Evolutionary conservation across 352 stramenopile species (phyloP).

Genomic region (Pythium plurisporium): DNA sequence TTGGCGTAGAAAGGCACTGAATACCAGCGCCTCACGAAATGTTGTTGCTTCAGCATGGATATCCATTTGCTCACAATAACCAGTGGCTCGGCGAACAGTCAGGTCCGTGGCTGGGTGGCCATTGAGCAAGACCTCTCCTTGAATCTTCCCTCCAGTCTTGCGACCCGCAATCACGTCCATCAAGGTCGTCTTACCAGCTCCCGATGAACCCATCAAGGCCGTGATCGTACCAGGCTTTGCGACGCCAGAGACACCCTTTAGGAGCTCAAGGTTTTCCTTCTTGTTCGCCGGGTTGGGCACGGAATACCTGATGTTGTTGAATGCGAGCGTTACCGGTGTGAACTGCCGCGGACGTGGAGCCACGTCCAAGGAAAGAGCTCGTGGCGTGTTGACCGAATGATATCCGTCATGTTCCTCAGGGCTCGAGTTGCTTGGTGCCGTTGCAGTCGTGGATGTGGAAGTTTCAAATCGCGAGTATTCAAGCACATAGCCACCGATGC

Average conservation of each 20-base stretch:
- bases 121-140: constrained; percentile 86
- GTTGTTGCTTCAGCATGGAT: constrained; percentile 14
- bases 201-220: constrained; percentile 63
- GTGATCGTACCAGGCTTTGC: constrained; percentile 48
- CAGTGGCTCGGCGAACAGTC: constrained; percentile 32
- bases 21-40: constrained; percentile 11
- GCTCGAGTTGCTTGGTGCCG: too few species aligned
- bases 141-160: constrained; percentile 86
- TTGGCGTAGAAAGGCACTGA: constrained; percentile 11
- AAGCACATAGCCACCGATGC: constrained; percentile 20
- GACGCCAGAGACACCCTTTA: constrained; percentile 48
- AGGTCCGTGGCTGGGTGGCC: constrained; percentile 66
- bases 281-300: constrained; percentile 21
- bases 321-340: background rate
- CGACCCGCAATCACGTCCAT: constrained; percentile 93
- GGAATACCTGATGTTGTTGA: constrained; percentile 23
- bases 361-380: too few species aligned
- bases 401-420: too few species aligned
- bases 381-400: too few species aligned
- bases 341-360: too few species aligned
- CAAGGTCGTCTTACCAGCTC: constrained; percentile 92
- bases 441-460: too few species aligned
- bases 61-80: constrained; percentile 41
- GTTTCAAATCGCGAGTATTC: constrained; percentile 31
- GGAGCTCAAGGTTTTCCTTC: constrained; percentile 36